A percentile compares a stretch with the other conserved stretches of the same genome.
Conservation (phyloP, 2,329 filamentous ascomycete species). For the Claviceps arundinis region DNA sequence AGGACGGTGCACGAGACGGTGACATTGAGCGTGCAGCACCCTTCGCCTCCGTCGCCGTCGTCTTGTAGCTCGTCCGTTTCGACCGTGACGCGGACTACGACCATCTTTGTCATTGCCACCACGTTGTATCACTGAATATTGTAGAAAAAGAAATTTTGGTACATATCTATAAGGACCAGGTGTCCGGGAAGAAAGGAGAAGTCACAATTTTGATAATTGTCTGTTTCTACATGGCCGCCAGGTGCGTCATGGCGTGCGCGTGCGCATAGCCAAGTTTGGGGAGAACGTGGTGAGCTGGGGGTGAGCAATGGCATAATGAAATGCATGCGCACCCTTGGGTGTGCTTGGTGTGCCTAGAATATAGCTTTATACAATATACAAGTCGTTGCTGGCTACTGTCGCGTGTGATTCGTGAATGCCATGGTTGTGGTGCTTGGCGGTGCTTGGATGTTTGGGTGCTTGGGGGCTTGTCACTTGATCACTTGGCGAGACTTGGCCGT, state of each 20-base stretch:
- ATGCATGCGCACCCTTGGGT: neutral
- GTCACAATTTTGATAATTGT: neutral
- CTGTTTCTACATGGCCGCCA: neutral
- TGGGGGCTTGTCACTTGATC: no score
- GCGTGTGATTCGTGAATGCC: neutral
- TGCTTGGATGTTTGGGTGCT: no score
- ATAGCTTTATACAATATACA: constrained; percentile 2
- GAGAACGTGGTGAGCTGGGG: neutral
- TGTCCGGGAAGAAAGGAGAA: neutral
- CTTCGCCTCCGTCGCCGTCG: neutral
- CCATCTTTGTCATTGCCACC: constrained; percentile 9
- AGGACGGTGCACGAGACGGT: neutral
- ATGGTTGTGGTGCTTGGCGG: neutral
- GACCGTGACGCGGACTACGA: constrained; percentile 11
- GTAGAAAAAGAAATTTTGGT: constrained; percentile 4
- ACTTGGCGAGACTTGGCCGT: no score
- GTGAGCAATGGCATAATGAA: neutral
- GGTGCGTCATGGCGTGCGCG: neutral
- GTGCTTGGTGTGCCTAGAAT: neutral
- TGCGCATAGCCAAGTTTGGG: neutral
- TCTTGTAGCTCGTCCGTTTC: constrained; percentile 5
- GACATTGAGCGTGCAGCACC: neutral
- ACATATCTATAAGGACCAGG: constrained; percentile 8
- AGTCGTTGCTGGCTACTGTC: neutral
- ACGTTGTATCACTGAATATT: constrained; percentile 9